Conservation (phyloP, 2,329 filamentous ascomycete species). For the Fusarium oxysporum region DNA sequence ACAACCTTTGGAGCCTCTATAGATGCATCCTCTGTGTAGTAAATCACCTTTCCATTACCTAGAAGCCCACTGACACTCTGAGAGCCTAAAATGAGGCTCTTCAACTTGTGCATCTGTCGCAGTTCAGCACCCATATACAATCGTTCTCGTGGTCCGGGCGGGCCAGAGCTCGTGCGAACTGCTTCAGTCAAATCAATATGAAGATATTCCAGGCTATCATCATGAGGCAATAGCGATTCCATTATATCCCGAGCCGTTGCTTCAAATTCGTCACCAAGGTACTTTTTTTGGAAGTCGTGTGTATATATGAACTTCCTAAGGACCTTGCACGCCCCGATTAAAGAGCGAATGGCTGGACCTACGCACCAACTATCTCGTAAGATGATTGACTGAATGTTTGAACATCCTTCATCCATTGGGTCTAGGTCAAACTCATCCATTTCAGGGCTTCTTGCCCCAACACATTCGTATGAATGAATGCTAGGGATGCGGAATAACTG, state of each 20-base stretch:
- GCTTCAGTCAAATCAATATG: background rate
- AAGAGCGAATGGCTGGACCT: background rate
- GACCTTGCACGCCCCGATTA: accelerated
- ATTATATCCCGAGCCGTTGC: background rate
- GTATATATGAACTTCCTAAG: background rate
- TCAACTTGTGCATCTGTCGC: background rate
- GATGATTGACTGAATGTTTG: background rate
- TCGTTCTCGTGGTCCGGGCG: background rate
- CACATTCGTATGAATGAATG: background rate
- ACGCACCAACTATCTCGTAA: background rate
- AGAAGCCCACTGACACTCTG: background rate
- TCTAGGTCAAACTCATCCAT: accelerated
- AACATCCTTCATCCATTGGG: accelerated
- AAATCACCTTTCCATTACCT: background rate
- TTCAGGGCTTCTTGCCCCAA: accelerated
- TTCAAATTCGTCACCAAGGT: too few relatives aligned
- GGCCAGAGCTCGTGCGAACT: accelerated
- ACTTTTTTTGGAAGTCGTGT: accelerated
- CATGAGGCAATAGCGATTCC: background rate
- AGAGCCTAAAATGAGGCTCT: background rate
- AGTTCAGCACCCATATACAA: background rate
- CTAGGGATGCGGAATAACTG: background rate
- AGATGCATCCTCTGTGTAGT: accelerated
- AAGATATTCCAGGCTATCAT: background rate
- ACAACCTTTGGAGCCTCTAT: background rate